These are phyloP conservation scores for Ploettnerulaceae sp. DNA, from an alignment of 2,329 filamentous ascomycete species.

Conservation along the genomic window DNA sequence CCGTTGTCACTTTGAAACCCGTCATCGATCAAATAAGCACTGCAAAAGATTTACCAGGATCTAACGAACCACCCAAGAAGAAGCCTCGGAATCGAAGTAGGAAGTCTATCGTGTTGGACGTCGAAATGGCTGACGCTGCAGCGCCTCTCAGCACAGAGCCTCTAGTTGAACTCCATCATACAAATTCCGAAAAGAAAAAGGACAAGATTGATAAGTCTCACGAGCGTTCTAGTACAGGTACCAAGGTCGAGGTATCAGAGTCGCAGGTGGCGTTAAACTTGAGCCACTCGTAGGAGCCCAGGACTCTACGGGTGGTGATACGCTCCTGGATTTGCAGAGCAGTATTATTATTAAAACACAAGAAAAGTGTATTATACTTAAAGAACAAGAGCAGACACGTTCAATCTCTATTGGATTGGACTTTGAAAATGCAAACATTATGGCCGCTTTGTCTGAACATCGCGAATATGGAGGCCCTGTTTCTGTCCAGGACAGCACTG, in stretches of 20 bases:
- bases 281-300: constrained; percentile 35
- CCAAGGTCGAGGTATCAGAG: constrained; percentile 9
- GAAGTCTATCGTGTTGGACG: not conserved
- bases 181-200: constrained; percentile 18
- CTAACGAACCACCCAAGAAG: constrained; percentile 2
- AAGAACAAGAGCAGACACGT: not conserved
- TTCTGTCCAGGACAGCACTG: too few species aligned
- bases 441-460: too few species aligned
- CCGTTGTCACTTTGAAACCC: not conserved
- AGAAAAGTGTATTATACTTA: not conserved
- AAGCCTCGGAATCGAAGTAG: not conserved
- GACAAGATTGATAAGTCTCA: constrained; percentile 9
- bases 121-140: not conserved
- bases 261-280: constrained; percentile 29
- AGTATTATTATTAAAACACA: constrained; percentile 1
- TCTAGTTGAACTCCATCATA: constrained; percentile 13
- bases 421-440: not conserved
- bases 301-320: constrained; percentile 34
- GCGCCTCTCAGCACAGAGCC: constrained; percentile 7
- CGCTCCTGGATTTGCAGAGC: constrained; percentile 28
- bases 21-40: not conserved
- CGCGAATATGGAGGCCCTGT: too few species aligned
- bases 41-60: not conserved
- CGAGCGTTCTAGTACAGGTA: constrained; percentile 10
- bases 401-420: not conserved